Evolutionary conservation across 2,329 filamentous ascomycete genomes (phyloP).

Genomic region (Epichloe typhina): DNA sequence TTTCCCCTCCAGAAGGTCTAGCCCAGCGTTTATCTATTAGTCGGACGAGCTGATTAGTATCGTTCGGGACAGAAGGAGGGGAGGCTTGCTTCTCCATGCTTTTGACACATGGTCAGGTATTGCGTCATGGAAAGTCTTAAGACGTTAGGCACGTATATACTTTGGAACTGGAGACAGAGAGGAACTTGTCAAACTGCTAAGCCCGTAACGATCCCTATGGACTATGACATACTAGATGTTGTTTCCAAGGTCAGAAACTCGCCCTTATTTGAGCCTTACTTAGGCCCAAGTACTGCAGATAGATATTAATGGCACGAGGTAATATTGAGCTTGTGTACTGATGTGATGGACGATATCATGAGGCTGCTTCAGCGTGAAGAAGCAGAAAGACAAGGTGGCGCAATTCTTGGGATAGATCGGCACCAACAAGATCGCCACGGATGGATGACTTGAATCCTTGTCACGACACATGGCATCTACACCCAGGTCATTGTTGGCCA

Average conservation of each 20-base stretch:
- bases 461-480: too few relatives aligned
- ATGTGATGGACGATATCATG: conserved; percentile 13
- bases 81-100: not conserved
- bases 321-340: not conserved
- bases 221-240: too few relatives aligned
- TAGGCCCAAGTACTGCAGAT: too few relatives aligned
- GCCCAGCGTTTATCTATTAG: not conserved
- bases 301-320: not conserved
- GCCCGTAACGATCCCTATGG: too few relatives aligned
- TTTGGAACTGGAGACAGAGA: not conserved
- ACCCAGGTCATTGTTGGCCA: too few relatives aligned
- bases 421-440: too few relatives aligned
- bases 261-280: too few relatives aligned
- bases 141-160: not conserved
- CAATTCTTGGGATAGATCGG: too few relatives aligned
- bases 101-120: not conserved
- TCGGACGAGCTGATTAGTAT: not conserved
- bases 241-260: too few relatives aligned
- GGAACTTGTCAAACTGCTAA: not conserved
- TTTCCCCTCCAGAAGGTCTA: not conserved
- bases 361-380: too few relatives aligned
- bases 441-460: too few relatives aligned
- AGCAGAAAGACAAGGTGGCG: too few relatives aligned
- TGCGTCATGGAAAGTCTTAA: not conserved
- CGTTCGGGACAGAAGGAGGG: not conserved